These are phyloP conservation scores for Pleurotus cornucopiae DNA, from an alignment of 768 basidiomycete species.

Conservation along the genomic window DNA sequence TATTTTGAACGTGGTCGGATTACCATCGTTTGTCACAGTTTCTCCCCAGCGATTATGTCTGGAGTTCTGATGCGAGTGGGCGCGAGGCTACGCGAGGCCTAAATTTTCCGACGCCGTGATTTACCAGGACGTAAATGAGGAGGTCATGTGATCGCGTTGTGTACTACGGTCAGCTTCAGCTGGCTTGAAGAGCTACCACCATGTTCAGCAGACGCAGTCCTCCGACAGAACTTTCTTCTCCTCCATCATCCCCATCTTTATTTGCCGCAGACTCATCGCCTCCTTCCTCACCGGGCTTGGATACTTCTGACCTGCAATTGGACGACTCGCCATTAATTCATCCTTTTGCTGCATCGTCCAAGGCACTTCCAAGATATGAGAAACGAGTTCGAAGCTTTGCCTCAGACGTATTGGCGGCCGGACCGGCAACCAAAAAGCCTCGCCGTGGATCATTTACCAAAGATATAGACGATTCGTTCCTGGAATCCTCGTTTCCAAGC, in stretches of 20 bases:
- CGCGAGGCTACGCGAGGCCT: no score
- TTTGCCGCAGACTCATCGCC: constrained; percentile 25
- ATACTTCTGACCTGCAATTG: constrained; percentile 10
- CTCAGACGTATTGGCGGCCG: neutral
- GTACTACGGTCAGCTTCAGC: no score
- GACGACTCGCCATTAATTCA: constrained; percentile 23
- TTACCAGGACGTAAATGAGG: neutral
- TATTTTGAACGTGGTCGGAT: no score
- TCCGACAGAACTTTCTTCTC: constrained; percentile 30
- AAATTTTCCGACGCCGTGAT: no score
- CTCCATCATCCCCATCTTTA: constrained; percentile 43
- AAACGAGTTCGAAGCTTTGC: constrained; percentile 14
- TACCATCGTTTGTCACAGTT: no score
- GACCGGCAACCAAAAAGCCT: constrained; percentile 18
- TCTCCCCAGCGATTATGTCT: no score
- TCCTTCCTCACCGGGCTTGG: constrained; percentile 24
- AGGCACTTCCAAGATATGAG: constrained; percentile 42
- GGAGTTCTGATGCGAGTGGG: no score
- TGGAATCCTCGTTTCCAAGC: neutral
- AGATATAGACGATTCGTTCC: constrained; percentile 9
- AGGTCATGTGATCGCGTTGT: constrained; percentile 8
- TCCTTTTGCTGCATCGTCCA: constrained; percentile 59
- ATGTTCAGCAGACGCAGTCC: constrained; percentile 1
- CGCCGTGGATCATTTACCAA: neutral
- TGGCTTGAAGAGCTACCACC: neutral